phyloP scores from a whole-genome alignment of 805 yeast genomes.

The Candida golubevii region DNA sequence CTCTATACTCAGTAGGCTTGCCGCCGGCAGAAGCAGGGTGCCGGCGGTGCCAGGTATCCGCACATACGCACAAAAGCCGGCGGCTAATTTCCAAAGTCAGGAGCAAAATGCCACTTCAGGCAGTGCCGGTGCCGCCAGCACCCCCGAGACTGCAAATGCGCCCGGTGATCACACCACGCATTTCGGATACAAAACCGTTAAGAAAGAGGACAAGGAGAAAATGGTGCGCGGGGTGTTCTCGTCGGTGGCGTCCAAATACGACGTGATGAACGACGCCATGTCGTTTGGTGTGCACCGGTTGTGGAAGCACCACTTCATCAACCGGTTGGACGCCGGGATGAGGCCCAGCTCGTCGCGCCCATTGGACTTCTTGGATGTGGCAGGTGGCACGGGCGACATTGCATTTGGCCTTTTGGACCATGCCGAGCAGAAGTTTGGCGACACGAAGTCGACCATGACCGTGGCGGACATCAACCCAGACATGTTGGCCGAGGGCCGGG shows the following conservation, averaged over 20 bases:
- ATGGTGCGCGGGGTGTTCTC: constrained; percentile 86
- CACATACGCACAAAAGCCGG: not conserved
- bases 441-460: constrained; percentile 74
- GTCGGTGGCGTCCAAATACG: constrained; percentile 91
- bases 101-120: too few relatives aligned
- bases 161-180: constrained; percentile 58
- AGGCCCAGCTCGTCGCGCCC: constrained; percentile 80
- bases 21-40: not conserved
- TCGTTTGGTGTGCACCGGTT: constrained; percentile 90
- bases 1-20: not conserved
- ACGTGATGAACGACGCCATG: constrained; percentile 98
- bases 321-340: constrained; percentile 86
- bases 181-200: constrained; percentile 85
- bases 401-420: constrained; percentile 93
- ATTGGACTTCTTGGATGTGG: constrained; percentile 86
- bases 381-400: constrained; percentile 98
- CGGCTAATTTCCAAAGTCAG: too few relatives aligned
- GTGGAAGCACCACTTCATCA: constrained; percentile 91
- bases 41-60: not conserved
- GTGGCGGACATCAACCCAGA: constrained; percentile 94
- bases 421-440: constrained; percentile 75
- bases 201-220: constrained; percentile 73
- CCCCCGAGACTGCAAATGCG: too few relatives aligned
- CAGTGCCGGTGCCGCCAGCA: not conserved
- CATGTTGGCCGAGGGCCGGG: constrained; percentile 90